phyloP scores from a whole-genome alignment of 345 rosid species.

The Gossypium australe region DNA sequence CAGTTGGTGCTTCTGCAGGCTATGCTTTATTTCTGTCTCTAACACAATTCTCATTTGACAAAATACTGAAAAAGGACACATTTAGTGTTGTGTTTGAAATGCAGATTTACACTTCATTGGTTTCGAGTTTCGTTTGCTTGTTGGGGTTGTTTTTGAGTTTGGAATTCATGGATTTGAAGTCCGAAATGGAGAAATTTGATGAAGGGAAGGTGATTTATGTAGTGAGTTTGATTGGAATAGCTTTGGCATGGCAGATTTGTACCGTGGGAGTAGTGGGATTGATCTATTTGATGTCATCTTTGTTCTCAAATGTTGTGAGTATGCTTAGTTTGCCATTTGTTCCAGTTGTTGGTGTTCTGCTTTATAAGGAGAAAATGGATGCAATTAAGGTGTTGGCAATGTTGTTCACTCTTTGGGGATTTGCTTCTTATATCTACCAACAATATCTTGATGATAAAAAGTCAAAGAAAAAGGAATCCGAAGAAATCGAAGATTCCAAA shows the following conservation, averaged over 20 bases:
- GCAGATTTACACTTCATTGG: constrained; percentile 47
- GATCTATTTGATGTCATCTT: constrained; percentile 29
- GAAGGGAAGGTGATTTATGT: constrained; percentile 25
- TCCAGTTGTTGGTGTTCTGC: constrained; percentile 18
- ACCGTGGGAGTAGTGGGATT: constrained; percentile 34
- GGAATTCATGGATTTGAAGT: constrained; percentile 24
- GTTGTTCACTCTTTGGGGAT: constrained; percentile 32
- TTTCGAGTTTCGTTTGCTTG: constrained; percentile 24
- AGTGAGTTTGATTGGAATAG: constrained; percentile 27
- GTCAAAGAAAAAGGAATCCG: background rate
- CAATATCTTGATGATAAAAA: constrained; percentile 28
- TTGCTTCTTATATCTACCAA: constrained; percentile 35
- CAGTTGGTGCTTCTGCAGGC: constrained; percentile 33
- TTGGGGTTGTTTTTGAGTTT: constrained; percentile 36
- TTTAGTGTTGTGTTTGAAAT: constrained; percentile 34
- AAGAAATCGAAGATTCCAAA: background rate
- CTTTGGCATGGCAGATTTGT: constrained; percentile 37
- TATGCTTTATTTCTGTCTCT: constrained; percentile 37
- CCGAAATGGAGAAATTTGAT: constrained; percentile 31
- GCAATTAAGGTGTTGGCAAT: constrained; percentile 17
- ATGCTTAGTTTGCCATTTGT: constrained; percentile 23
- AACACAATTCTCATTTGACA: constrained; percentile 34
- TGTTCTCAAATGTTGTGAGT: constrained; percentile 34
- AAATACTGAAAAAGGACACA: constrained; percentile 20
- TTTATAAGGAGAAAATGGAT: constrained; percentile 10